Base-by-base conservation (phyloP, 768 basidiomycete species). In the Mycena epipterygia region DNA sequence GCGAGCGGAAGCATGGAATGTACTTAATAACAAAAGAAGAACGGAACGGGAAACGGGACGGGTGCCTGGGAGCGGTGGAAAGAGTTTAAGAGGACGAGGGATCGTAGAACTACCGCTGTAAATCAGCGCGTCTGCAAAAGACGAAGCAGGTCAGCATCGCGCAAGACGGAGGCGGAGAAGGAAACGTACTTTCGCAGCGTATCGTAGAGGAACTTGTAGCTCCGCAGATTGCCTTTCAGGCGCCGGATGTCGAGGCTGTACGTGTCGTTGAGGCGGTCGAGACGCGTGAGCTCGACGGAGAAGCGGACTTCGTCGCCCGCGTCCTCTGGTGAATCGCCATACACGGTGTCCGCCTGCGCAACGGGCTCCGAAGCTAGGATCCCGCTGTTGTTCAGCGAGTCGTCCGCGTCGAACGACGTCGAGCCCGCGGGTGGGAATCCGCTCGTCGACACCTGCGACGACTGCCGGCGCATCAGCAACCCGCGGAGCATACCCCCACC, bases 241-340 rank as follows among this genome's bases (percentile, higher is more conserved):
- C 98, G 84, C 76, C 97, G 90, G 78, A 98, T 92, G 82, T 98
- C 97, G 75, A 99, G 86, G 81, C 93, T 93, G 81, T 93, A 97
- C 51, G 96, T 94, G 78, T 95, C 95, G 74, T 92, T 94, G 76
- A 99, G 86, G 71, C 95, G 90, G 80, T 95, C 93, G 76, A 99
- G 86, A 75, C 94, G 85, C 53, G 97, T 98, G 71, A 99, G 82
- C 84, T 99, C 98, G 71, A 98, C 93, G 16, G 91, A 95, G 85
- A 99, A 99, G 74, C 95, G 90, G 74, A 99, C 95, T 89, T 99
- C 98, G 75, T 97, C 97, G 33, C 96, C 96, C 23, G 90, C 89
- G 77, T 99, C 98, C 74, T 93, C 89, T 5, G 86, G 78, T n/a
- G 83, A 74, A 65, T 94, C 94, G 17, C 97, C 97, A 76, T 97